Conservation (phyloP, 2,329 filamentous ascomycete species). For the Sclerotinia minor region DNA sequence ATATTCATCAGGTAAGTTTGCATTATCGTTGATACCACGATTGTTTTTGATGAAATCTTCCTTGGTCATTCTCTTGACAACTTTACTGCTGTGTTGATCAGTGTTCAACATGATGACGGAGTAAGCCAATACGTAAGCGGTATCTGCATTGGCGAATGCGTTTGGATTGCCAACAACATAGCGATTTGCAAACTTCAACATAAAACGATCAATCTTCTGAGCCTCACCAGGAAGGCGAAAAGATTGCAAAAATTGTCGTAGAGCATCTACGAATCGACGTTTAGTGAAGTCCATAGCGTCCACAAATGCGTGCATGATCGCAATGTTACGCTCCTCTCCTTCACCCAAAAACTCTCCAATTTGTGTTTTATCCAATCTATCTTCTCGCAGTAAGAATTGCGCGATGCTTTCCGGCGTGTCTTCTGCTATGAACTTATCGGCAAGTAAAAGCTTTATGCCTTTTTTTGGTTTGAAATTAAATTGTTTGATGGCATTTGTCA, state of each 20-base stretch:
- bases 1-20: conserved; percentile 91
- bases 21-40: conserved; percentile 94
- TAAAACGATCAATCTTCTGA: conserved; percentile 98
- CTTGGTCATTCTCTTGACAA: conserved; percentile 84
- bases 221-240: conserved; percentile 95
- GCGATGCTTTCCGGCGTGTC: conserved; percentile 81
- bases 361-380: conserved; percentile 84
- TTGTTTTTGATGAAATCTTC: conserved; percentile 99
- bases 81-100: conserved; percentile 87
- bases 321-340: conserved; percentile 88
- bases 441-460: conserved; percentile 79
- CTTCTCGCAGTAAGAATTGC: conserved; percentile 75
- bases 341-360: conserved; percentile 95
- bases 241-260: conserved; percentile 88
- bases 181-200: conserved; percentile 97
- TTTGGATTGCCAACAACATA: conserved; percentile 95
- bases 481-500: conserved; percentile 82
- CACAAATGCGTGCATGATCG: conserved; percentile 98
- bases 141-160: conserved; percentile 96
- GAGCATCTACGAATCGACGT: conserved; percentile 86
- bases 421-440: conserved; percentile 83
- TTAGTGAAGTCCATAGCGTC: conserved; percentile 92
- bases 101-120: conserved; percentile 97
- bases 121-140: conserved; percentile 92
- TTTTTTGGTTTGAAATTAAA: conserved; percentile 99